Evolutionary conservation across 345 rosid genomes (phyloP).

Genomic region (Populus davidiana): DNA sequence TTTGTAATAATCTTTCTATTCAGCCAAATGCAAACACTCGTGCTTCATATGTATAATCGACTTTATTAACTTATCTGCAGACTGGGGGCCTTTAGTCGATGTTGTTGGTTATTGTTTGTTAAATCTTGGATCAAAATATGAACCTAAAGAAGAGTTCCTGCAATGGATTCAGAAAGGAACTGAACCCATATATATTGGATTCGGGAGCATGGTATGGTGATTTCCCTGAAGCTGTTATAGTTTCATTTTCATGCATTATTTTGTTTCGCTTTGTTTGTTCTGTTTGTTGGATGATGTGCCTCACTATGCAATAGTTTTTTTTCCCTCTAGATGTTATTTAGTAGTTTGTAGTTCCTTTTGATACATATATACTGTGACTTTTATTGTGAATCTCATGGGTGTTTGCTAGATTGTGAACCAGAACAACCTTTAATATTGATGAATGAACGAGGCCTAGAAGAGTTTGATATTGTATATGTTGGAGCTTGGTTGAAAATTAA

Average conservation of each 20-base stretch:
- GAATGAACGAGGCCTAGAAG: not conserved
- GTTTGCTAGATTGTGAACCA: not conserved
- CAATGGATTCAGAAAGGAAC: constrained; percentile 76
- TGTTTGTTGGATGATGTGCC: not conserved
- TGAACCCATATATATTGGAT: constrained; percentile 84
- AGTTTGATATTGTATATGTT: not conserved
- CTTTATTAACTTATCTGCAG: constrained; percentile 43
- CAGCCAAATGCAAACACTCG: constrained; percentile 3
- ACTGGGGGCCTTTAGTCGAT: constrained; percentile 91
- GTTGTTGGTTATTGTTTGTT: constrained; percentile 96
- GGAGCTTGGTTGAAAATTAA: not conserved
- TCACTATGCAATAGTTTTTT: too few relatives aligned
- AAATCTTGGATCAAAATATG: constrained; percentile 77
- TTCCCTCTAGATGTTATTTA: not conserved
- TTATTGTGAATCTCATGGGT: not conserved
- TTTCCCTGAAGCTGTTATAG: not conserved
- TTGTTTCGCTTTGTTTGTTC: not conserved
- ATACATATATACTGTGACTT: not conserved
- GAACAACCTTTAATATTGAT: not conserved
- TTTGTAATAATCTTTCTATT: not conserved
- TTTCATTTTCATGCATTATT: not conserved
- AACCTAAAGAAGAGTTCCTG: constrained; percentile 61
- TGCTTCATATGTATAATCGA: constrained; percentile 11
- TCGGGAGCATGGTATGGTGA: constrained; percentile 93
- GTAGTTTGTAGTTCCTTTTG: not conserved